These are phyloP conservation scores for Rhynchospora breviuscula DNA, from an alignment of 176 grass and related monocot species.

Conservation along the genomic window DNA sequence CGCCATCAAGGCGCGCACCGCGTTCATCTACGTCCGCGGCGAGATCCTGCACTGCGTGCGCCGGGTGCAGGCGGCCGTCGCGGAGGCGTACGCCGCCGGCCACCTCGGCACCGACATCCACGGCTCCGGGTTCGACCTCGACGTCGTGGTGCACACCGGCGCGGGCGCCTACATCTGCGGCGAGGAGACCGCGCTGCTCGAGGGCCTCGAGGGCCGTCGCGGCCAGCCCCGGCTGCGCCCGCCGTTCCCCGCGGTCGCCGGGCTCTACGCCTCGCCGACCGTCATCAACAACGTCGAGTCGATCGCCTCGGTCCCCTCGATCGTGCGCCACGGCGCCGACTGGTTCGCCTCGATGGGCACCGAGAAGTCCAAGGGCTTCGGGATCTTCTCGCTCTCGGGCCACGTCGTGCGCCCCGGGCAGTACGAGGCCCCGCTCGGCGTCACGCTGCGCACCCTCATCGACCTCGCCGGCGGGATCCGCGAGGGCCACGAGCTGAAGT, in stretches of 20 bases:
- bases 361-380: constrained; percentile 55
- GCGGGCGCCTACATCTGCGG: constrained; percentile 80
- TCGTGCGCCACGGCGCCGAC: constrained; percentile 62
- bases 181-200: constrained; percentile 70
- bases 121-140: constrained; percentile 72
- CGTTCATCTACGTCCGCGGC: constrained; percentile 75
- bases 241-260: constrained; percentile 66
- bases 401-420: constrained; percentile 73
- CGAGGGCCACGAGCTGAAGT: constrained; percentile 67
- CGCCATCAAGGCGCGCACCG: constrained; percentile 65
- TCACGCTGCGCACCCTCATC: constrained; percentile 53
- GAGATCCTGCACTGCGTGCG: constrained; percentile 60
- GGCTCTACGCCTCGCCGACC: constrained; percentile 64
- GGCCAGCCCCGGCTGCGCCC: constrained; percentile 64
- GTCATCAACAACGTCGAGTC: constrained; percentile 74
- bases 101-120: constrained; percentile 63
- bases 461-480: constrained; percentile 60
- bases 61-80: constrained; percentile 49
- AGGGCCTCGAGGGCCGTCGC: constrained; percentile 68
- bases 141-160: constrained; percentile 63
- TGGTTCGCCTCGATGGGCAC: constrained; percentile 72
- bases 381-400: constrained; percentile 57
- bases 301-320: constrained; percentile 60
- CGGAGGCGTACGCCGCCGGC: constrained; percentile 66
- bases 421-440: constrained; percentile 67